Evolutionary conservation across 768 basidiomycete species (phyloP), one percentile per base, ranked within the genome.

Genomic region (Pleurotus salmoneostramineus): DNA sequence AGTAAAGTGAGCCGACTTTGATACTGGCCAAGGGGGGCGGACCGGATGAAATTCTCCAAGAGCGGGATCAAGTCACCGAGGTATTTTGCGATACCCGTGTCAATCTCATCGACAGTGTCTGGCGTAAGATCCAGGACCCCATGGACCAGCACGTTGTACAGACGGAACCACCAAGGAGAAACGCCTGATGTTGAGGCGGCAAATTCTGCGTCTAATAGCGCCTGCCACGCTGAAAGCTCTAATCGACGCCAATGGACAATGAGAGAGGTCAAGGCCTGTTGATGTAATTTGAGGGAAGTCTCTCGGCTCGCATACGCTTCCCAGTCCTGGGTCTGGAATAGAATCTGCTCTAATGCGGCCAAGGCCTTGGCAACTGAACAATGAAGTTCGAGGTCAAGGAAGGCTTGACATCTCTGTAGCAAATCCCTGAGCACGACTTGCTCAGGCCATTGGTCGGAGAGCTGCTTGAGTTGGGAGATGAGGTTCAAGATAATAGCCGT

Each of bases 351-450:
- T 44, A 98, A 68, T 4, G 87, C 85, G 0, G 91, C 81, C 34
- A 99, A 77, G 10, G 95, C 71, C 66, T 87, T 90, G 4, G 96
- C 93, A 6, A 97, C 74, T 0, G 97, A 87, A 61, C 84, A 86
- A 37, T 79, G 74, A 15, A 91, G 72, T 50, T 81, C 75, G 17
- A 94, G 73, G 0, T 72, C 66, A 43, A 94, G 73, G 58, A 94
- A 79, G 6, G 75, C 69, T 42, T 88, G 79, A 64, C 89, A 94
- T 34, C 88, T 87, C 57, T 81, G 81, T 36, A 77, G 75, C 36
- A 99, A 79, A 68, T 96, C 87, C 32, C 89, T 90, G n/a, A 97
- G 77, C 6, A 98, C 92, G 89, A 95, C 94, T 69, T 99, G 97
- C 61, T 98, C 96, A 0, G 97, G 96, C 95, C 94, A 99, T 62